Conservation (phyloP, 257 asterid species). For the Lithospermum erythrorhizon region DNA sequence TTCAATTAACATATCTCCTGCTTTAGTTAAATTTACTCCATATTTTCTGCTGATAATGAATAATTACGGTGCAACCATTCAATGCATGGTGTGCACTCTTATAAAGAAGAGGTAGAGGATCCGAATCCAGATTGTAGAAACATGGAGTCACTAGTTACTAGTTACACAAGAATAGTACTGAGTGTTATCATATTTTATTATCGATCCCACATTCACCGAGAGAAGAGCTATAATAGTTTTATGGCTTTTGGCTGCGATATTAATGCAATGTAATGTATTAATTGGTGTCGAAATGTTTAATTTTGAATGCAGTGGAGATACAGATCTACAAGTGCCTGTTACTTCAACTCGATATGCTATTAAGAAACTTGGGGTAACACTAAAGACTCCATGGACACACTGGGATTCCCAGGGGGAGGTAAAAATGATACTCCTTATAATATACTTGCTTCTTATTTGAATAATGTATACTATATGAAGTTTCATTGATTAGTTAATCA, state of each 20-base stretch:
- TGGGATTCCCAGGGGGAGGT: conserved; percentile 48
- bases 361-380: conserved; percentile 27
- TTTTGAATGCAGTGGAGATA: conserved; percentile 44
- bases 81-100: too few species aligned
- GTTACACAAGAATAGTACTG: not conserved
- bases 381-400: conserved; percentile 44
- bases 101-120: too few species aligned
- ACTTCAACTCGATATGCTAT: conserved; percentile 46
- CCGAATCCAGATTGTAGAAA: too few species aligned
- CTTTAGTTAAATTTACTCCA: too few species aligned
- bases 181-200: not conserved
- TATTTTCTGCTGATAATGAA: too few species aligned
- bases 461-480: not conserved
- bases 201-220: not conserved
- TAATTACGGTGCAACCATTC: too few species aligned
- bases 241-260: too few species aligned
- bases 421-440: not conserved
- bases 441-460: not conserved
- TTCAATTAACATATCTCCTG: too few species aligned
- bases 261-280: not conserved
- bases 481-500: not conserved
- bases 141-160: not conserved
- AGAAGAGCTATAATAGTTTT: too few species aligned
- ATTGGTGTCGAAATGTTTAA: not conserved
- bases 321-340: conserved; percentile 39